Conservation (phyloP, 495 filamentous ascomycete species). For the Neurospora terricola region DNA sequence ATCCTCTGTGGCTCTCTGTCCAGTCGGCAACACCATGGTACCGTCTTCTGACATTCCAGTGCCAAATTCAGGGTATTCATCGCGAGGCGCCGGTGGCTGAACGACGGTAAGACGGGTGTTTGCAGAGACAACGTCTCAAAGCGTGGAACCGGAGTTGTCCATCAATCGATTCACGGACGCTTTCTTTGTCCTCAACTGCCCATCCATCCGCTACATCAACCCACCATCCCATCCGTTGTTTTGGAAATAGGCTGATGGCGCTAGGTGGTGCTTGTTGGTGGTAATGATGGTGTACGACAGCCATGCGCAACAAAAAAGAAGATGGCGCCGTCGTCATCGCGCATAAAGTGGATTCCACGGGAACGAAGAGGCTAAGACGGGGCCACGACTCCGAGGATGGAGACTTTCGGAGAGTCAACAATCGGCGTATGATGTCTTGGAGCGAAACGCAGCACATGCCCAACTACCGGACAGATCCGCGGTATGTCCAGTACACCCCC, state of each 20-base stretch:
- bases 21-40: background rate
- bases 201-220: background rate
- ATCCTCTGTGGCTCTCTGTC: slow-evolving; percentile 2
- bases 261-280: background rate
- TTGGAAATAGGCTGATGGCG: background rate
- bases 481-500: background rate
- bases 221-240: background rate
- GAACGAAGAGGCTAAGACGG: background rate
- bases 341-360: background rate
- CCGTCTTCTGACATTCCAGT: background rate
- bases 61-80: background rate
- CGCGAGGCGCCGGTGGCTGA: background rate
- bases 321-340: background rate
- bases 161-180: background rate
- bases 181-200: background rate
- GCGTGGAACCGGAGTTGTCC: background rate
- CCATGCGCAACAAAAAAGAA: background rate
- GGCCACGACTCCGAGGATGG: background rate
- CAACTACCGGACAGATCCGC: background rate
- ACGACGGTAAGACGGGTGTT: background rate
- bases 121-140: background rate
- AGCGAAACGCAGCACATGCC: background rate
- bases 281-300: background rate
- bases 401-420: background rate
- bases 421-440: background rate